Conservation (phyloP, 345 rosid genomes). For the Moricandia arvensis region DNA sequence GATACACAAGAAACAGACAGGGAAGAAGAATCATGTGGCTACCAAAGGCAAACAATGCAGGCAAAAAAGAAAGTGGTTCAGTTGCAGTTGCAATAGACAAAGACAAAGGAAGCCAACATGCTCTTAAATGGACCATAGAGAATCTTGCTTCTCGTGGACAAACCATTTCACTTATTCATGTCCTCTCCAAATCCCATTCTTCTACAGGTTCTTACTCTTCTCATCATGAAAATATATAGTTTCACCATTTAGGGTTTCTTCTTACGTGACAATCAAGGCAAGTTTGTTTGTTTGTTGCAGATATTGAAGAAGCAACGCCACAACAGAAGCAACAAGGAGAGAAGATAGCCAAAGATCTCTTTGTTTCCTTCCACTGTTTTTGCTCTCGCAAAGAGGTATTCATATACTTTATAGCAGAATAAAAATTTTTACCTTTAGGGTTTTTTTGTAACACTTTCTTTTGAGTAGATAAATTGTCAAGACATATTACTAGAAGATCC, state of each 20-base stretch:
- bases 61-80: conserved; percentile 52
- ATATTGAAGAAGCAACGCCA: conserved; percentile 17
- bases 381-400: conserved; percentile 86
- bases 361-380: conserved; percentile 76
- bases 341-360: conserved; percentile 60
- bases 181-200: conserved; percentile 41
- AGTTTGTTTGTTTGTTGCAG: conserved; percentile 6
- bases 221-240: neutral
- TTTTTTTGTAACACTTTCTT: neutral
- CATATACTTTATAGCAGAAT: neutral
- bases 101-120: conserved; percentile 82
- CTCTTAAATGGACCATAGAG: conserved; percentile 78
- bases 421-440: neutral
- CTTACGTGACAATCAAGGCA: neutral
- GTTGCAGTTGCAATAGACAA: conserved; percentile 83
- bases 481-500: conserved; percentile 63
- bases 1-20: neutral
- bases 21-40: conserved; percentile 40
- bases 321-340: conserved; percentile 37
- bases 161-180: conserved; percentile 73
- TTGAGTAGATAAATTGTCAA: conserved; percentile 51
- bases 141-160: conserved; percentile 70
- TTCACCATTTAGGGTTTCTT: neutral
- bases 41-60: conserved; percentile 31
- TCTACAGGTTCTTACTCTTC: neutral